A percentile compares a stretch with the other conserved stretches of the same genome.
These are phyloP conservation scores for Alternaria rosae DNA, from an alignment of 2,329 filamentous ascomycete species.

Conservation along the genomic window DNA sequence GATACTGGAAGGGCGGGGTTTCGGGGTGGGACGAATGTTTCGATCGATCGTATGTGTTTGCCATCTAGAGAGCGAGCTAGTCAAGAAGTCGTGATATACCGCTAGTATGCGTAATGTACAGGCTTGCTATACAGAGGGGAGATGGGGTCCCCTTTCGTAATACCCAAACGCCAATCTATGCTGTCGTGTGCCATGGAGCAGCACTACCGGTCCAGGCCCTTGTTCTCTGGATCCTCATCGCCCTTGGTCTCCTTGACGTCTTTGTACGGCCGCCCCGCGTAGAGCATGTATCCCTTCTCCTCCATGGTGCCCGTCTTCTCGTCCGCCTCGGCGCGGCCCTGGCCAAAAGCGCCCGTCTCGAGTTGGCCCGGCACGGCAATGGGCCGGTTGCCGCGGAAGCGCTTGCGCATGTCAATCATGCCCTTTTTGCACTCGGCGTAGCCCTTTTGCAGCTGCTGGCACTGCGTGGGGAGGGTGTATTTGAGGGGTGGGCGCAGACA, in stretches of 20 bases:
- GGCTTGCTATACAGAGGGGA: slow-evolving; percentile 22
- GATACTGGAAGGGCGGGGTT: slow-evolving; percentile 33
- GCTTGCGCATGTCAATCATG: slow-evolving; percentile 98
- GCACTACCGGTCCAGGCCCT: slow-evolving; percentile 26
- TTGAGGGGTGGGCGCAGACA: slow-evolving; percentile 85
- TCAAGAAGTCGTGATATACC: background rate
- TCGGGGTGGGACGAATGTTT: slow-evolving; percentile 43
- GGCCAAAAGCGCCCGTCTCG: slow-evolving; percentile 43
- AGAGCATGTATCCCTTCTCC: slow-evolving; percentile 51
- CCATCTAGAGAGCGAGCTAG: slow-evolving; percentile 23
- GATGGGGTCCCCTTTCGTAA: background rate
- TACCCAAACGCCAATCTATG: slow-evolving; percentile 22
- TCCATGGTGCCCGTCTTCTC: slow-evolving; percentile 47
- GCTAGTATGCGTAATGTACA: slow-evolving; percentile 14
- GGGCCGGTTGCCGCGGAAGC: slow-evolving; percentile 92
- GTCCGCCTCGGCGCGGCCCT: slow-evolving; percentile 37
- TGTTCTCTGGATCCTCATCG: slow-evolving; percentile 37
- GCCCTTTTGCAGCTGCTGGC: slow-evolving; percentile 88
- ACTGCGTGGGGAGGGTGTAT: slow-evolving; percentile 83
- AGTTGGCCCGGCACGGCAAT: slow-evolving; percentile 58
- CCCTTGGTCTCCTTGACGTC: slow-evolving; percentile 38
- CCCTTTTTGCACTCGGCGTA: slow-evolving; percentile 96
- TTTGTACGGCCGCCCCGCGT: slow-evolving; percentile 45
- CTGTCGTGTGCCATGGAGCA: background rate
- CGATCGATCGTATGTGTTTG: slow-evolving; percentile 31